Evolutionary conservation across 176 grass and related monocot genomes (phyloP).

Genomic region (Raddia guianensis): DNA sequence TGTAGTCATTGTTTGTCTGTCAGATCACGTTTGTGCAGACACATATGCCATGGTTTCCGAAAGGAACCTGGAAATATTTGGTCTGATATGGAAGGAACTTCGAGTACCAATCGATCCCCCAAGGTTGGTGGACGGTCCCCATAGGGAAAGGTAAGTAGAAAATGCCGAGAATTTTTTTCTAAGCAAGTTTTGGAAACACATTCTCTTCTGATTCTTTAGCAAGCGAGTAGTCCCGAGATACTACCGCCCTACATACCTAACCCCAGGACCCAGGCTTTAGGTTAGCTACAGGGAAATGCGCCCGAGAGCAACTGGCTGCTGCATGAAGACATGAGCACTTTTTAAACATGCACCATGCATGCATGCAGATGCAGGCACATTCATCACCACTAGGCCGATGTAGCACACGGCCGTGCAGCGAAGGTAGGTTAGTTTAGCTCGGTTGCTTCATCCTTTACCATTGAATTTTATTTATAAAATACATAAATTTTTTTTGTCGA

Average conservation of each 20-base stretch:
- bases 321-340: neutral
- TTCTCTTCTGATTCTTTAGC: slow-evolving; percentile 6
- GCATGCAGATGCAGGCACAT: neutral
- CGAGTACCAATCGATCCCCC: slow-evolving; percentile 1
- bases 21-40: slow-evolving; percentile 25
- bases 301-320: slow-evolving; percentile 22
- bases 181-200: slow-evolving; percentile 27
- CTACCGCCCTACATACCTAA: neutral
- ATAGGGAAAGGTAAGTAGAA: neutral
- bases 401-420: neutral
- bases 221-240: neutral
- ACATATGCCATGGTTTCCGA: neutral
- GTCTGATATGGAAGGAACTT: slow-evolving; percentile 17
- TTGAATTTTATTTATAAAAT: too few species aligned
- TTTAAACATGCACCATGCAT: neutral
- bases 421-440: slow-evolving; percentile 4
- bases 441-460: too few species aligned
- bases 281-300: neutral
- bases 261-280: neutral
- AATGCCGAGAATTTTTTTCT: neutral
- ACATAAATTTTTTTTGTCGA: too few species aligned
- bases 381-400: neutral
- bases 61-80: slow-evolving; percentile 38
- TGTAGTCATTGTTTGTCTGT: slow-evolving; percentile 25
- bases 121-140: slow-evolving; percentile 37